Base-by-base conservation (phyloP, 139 green algal species). In the Coccomyxa sp. region DNA sequence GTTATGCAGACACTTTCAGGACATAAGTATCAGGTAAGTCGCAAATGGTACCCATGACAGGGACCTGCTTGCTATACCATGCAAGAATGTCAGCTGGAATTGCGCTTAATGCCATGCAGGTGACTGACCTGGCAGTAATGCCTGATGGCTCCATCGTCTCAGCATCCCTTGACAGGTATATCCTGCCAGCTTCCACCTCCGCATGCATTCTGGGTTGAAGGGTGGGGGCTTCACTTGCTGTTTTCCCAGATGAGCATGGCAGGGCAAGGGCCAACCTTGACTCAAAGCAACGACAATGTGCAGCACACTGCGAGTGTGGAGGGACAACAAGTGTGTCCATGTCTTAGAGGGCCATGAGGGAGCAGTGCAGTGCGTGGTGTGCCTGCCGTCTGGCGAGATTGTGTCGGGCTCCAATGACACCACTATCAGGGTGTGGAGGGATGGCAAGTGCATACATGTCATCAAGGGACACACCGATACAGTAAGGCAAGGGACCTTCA, bases 271-370 rank as follows among this genome's bases (percentile, higher is more conserved):
- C n/a, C n/a, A n/a, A n/a, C n/a, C n/a, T n/a, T n/a, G n/a, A n/a
- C n/a, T n/a, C n/a, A n/a, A n/a, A n/a, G n/a, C n/a, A n/a, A n/a
- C n/a, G n/a, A n/a, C n/a, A 38, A 31, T 24, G 37, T 79, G 39
- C 89, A 96, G 90, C 79, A 96, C 84, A 0, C 68, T 97, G 29
- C 78, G 86, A 3, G 38, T 96, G 10, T 99, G 95, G 95, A 68
- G 79, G 1, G 83, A 58, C 18, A 88, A 85, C 40, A 75, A 83
- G 39, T 88, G 85, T 58, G 35, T 86, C 27, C 50, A 76, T 31
- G 77, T 77, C 16, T 77, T 98, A 73, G 36, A 82, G 37, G 95
- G 88, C 6, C 95, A 98, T 78, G 81, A 92, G 39, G 92, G 88
- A 7, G 85, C 95, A 7, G 93, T 98, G 68, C 86, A 90, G 39